These are phyloP conservation scores for Fomitopsis pinicola DNA, from an alignment of 1,284 basidiomycete species.

Conservation along the genomic window DNA sequence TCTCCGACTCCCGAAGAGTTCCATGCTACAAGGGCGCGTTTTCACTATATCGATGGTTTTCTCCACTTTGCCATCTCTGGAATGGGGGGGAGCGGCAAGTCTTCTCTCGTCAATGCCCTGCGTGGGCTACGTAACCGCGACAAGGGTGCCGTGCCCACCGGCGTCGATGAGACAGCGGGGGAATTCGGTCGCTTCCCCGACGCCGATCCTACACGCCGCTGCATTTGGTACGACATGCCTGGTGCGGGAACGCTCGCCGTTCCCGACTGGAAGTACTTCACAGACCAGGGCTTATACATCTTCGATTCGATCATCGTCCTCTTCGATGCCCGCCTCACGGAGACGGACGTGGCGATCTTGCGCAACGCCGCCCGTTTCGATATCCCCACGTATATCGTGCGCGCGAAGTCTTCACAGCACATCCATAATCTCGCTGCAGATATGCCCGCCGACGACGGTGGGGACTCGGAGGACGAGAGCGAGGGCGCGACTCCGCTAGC, in stretches of 20 bases:
- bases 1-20: not conserved
- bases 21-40: not conserved
- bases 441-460: not conserved
- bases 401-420: constrained; percentile 1
- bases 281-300: constrained; percentile 2
- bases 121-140: constrained; percentile 1
- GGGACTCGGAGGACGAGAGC: not conserved
- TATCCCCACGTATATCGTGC: constrained; percentile 2
- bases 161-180: not conserved
- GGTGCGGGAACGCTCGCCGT: not conserved
- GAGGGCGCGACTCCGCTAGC: not conserved
- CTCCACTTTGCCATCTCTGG: constrained; percentile 2
- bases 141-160: not conserved
- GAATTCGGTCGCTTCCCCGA: not conserved
- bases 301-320: constrained; percentile 1
- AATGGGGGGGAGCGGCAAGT: constrained; percentile 4
- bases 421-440: not conserved
- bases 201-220: not conserved
- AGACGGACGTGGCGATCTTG: not conserved
- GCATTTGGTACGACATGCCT: constrained; percentile 1
- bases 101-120: constrained; percentile 5
- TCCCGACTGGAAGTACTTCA: constrained; percentile 2
- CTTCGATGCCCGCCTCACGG: not conserved
- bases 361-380: not conserved
- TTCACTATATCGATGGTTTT: not conserved